Evolutionary conservation across 163 green algal species (phyloP).

Genomic region (Prototheca cutis): DNA sequence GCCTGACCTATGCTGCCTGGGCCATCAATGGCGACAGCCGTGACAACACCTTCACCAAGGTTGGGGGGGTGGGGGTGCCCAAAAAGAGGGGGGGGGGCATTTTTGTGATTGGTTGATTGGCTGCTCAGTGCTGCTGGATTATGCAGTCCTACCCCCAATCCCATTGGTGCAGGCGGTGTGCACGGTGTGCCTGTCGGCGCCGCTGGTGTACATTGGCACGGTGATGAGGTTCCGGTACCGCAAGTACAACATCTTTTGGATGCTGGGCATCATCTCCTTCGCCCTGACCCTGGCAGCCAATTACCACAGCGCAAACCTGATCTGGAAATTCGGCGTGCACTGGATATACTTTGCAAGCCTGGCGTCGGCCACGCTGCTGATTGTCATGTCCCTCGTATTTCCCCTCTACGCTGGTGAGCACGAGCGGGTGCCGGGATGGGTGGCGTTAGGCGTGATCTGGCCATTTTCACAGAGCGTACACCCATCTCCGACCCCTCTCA

Average conservation of each 20-base stretch:
- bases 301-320: not conserved
- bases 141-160: no score
- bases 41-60: not conserved
- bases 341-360: slow-evolving; percentile 6
- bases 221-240: slow-evolving; percentile 7
- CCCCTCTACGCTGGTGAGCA: slow-evolving; percentile 5
- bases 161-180: not conserved
- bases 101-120: no score
- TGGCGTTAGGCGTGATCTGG: not conserved
- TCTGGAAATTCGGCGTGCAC: not conserved
- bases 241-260: not conserved
- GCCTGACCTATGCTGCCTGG: not conserved
- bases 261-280: not conserved
- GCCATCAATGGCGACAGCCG: slow-evolving; percentile 11
- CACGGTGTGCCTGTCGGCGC: not conserved
- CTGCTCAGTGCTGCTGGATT: no score
- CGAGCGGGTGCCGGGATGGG: slow-evolving; percentile 4
- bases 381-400: slow-evolving; percentile 12
- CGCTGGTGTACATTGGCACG: not conserved
- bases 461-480: no score
- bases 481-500: no score
- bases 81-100: no score
- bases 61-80: no score
- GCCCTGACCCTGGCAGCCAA: slow-evolving; percentile 1
- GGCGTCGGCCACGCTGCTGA: not conserved